Base-by-base conservation (phyloP, 2,329 filamentous ascomycete species). In the Colletotrichum spaethianum region DNA sequence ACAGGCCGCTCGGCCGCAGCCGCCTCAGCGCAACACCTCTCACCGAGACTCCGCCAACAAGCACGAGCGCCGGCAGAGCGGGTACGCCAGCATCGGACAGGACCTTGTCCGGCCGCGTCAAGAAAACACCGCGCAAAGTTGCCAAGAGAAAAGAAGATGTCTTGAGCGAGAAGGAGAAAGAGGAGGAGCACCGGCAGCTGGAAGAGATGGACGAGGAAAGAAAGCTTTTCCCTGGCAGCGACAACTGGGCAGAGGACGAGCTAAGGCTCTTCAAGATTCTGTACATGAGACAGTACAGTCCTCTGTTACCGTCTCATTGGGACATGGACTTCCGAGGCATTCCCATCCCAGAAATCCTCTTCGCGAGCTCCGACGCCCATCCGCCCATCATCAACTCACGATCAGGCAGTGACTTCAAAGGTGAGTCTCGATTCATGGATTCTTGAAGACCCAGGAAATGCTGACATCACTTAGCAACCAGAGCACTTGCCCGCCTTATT, bases 171-270 rank as follows among this genome's bases (percentile, higher is more conserved):
- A 73, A 71, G 48, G 70, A 73, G 44, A 71, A 71, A 38, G 61
- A 66, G 4, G 61, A 61, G 42, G 67, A 71, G 55, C 42, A 33
- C 5, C 61, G 57, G 23, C 70, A 73, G 18, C 52, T 70, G 28
- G 62, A 73, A 8, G 70, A 73, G 69, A 84, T 89, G 78, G 82
- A 86, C 73, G 76, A 78, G 52, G 84, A 87, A 75, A 86, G 83
- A 77, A 67, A 75, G 36, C 75, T 79, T 1, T 85, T 83, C 63
- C 82, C 83, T 0, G 82, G 82, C 31, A 82, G 86, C 50, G 83
- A 83, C 56, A 80, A 83, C 66, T 90, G 88, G 87, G 82, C 89
- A 36, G 79, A 82, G 12, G 85, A 85, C n/a, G 88, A 89, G 74
- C 82, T 84, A 38, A 77, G 75, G 2, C 79, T 86, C 40, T 86